These are phyloP conservation scores for Populus hybrid DNA, from an alignment of 441 rosid species.

Conservation along the genomic window DNA sequence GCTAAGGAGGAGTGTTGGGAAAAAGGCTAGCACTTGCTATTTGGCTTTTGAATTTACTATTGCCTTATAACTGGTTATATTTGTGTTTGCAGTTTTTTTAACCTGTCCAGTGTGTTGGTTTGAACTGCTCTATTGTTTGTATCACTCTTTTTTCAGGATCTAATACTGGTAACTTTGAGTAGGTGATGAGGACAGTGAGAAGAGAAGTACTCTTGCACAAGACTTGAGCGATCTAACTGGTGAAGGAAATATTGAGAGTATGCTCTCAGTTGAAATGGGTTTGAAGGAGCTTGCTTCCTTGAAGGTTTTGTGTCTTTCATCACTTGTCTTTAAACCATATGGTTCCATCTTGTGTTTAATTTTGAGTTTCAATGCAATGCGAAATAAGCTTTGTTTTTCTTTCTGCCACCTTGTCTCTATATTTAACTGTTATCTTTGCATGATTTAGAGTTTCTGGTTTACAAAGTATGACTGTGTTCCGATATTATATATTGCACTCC, in stretches of 20 bases:
- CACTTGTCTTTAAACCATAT: neutral
- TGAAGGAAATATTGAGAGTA: constrained; percentile 94
- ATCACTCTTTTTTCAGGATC: constrained; percentile 4
- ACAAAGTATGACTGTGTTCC: neutral
- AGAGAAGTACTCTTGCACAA: constrained; percentile 56
- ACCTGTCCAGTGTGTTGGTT: neutral
- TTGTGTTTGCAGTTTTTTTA: neutral
- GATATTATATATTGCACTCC: constrained; percentile 12
- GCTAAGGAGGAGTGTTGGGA: constrained; percentile 82
- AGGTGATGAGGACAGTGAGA: constrained; percentile 68
- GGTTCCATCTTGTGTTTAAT: neutral
- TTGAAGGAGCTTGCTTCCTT: constrained; percentile 83
- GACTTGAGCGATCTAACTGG: constrained; percentile 86
- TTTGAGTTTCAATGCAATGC: neutral
- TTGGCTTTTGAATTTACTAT: constrained; percentile 13
- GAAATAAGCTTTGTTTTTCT: neutral
- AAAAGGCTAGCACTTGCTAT: constrained; percentile 54
- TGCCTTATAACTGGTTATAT: neutral
- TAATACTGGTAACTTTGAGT: constrained; percentile 22
- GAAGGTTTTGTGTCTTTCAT: constrained; percentile 43
- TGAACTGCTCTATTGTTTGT: neutral
- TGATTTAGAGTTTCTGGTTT: neutral
- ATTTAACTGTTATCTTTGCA: neutral
- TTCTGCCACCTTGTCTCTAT: neutral
- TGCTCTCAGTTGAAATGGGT: constrained; percentile 99